phyloP scores from a whole-genome alignment of 108 stramenopile genomes.

The Cyclotella kingstonii region DNA sequence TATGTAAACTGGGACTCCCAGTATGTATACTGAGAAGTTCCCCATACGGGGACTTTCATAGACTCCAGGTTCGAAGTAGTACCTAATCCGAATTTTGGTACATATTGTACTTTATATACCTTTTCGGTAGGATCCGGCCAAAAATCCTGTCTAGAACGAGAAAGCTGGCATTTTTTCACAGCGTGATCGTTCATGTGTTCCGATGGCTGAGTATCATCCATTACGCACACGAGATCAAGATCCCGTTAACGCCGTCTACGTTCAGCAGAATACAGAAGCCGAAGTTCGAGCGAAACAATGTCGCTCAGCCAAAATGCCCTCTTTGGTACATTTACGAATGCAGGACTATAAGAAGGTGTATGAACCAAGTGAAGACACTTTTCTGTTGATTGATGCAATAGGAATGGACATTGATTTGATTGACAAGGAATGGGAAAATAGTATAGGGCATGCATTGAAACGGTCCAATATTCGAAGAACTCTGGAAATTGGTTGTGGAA shows the following conservation, averaged over 20 bases:
- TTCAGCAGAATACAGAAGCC: constrained; percentile 54
- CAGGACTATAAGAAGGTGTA: constrained; percentile 79
- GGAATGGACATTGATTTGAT: constrained; percentile 43
- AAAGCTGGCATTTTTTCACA: too few relatives aligned
- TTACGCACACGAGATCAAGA: constrained; percentile 37
- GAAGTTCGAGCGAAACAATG: constrained; percentile 50
- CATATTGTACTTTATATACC: too few relatives aligned
- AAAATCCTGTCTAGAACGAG: too few relatives aligned
- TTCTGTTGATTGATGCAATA: constrained; percentile 82
- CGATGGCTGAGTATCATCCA: constrained; percentile 47
- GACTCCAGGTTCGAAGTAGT: too few relatives aligned
- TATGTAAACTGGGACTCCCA: too few relatives aligned
- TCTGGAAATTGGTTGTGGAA: constrained; percentile 85
- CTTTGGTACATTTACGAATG: constrained; percentile 63
- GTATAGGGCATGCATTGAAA: not conserved
- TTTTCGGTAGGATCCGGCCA: too few relatives aligned
- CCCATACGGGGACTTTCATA: too few relatives aligned
- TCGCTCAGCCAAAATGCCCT: constrained; percentile 62
- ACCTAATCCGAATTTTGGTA: too few relatives aligned
- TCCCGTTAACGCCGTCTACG: constrained; percentile 28
- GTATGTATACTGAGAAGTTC: too few relatives aligned
- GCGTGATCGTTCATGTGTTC: not conserved
- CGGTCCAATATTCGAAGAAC: constrained; percentile 24
- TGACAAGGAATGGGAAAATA: not conserved
- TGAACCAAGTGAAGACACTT: constrained; percentile 91